Percentiles rank a stretch among this genome's conserved stretches.
phyloP scores from a whole-genome alignment of 331 rosid genomes.

The Rosa hybrid region DNA sequence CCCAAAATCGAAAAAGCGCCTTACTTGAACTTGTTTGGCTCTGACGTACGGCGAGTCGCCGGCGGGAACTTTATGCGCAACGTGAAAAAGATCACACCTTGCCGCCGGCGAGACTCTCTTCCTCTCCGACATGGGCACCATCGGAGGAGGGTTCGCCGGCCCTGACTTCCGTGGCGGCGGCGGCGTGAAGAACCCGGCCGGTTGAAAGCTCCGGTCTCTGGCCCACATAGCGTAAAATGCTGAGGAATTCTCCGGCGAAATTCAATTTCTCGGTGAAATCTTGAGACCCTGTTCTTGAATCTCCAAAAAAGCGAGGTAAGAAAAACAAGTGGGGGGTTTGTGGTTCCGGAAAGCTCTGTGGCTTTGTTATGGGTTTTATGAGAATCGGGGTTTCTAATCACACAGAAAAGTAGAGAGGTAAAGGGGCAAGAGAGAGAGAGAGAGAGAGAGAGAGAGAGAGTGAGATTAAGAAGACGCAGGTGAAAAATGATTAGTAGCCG shows the following conservation, averaged over 20 bases:
- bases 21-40: constrained; percentile 95
- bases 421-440: too few species aligned
- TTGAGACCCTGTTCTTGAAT: constrained; percentile 15
- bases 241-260: constrained; percentile 13
- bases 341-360: constrained; percentile 6
- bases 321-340: background rate
- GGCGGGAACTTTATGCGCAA: constrained; percentile 76
- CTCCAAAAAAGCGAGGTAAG: constrained; percentile 16
- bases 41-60: constrained; percentile 93
- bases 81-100: constrained; percentile 58
- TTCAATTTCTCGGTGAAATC: constrained; percentile 6
- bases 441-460: too few species aligned
- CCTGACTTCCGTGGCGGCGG: constrained; percentile 47
- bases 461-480: background rate
- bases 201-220: constrained; percentile 39
- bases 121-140: constrained; percentile 53
- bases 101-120: constrained; percentile 49
- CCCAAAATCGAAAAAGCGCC: background rate
- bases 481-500: background rate
- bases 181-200: constrained; percentile 61
- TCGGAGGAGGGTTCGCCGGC: constrained; percentile 37
- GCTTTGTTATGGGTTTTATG: constrained; percentile 17
- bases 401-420: constrained; percentile 1
- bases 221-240: constrained; percentile 31
- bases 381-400: background rate